These are phyloP conservation scores for Ascoidea rubescens DNA, from an alignment of 805 yeast genomes.

Conservation along the genomic window DNA sequence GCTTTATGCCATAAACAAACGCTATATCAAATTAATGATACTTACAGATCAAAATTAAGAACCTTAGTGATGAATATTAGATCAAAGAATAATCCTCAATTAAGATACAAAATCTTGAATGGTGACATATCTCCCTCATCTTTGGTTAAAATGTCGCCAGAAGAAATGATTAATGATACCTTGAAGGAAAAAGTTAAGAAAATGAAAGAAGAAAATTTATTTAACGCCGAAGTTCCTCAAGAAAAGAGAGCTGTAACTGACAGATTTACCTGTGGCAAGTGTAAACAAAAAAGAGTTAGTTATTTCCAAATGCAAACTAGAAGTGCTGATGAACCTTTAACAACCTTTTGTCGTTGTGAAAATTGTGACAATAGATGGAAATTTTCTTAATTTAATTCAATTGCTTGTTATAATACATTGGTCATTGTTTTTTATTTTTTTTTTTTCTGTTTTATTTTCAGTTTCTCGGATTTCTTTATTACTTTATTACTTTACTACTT, in stretches of 20 bases:
- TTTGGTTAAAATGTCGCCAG: slow-evolving; percentile 75
- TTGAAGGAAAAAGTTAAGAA: slow-evolving; percentile 75
- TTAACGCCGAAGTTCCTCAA: slow-evolving; percentile 95
- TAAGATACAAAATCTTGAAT: slow-evolving; percentile 51
- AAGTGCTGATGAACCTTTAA: slow-evolving; percentile 97
- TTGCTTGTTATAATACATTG: too few species aligned
- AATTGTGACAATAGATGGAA: slow-evolving; percentile 98
- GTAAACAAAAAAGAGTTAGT: slow-evolving; percentile 93
- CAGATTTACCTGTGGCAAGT: slow-evolving; percentile 93
- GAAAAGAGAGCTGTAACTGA: slow-evolving; percentile 94
- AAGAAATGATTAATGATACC: slow-evolving; percentile 90
- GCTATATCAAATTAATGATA: slow-evolving; percentile 38
- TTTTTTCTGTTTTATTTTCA: too few species aligned
- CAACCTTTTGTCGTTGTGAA: slow-evolving; percentile 96
- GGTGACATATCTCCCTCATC: slow-evolving; percentile 55
- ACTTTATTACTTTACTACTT: too few species aligned
- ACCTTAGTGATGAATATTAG: slow-evolving; percentile 78
- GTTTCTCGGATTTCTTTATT: too few species aligned
- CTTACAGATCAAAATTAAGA: slow-evolving; percentile 71
- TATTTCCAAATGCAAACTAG: slow-evolving; percentile 97
- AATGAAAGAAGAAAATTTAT: slow-evolving; percentile 76
- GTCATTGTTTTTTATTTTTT: too few species aligned
- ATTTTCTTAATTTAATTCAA: slow-evolving; percentile 47
- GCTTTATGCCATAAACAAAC: slow-evolving; percentile 49
- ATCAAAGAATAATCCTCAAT: slow-evolving; percentile 79